These are phyloP conservation scores for Dryadomyces sulphureus DNA, from an alignment of 2,329 filamentous ascomycete species.

Conservation along the genomic window DNA sequence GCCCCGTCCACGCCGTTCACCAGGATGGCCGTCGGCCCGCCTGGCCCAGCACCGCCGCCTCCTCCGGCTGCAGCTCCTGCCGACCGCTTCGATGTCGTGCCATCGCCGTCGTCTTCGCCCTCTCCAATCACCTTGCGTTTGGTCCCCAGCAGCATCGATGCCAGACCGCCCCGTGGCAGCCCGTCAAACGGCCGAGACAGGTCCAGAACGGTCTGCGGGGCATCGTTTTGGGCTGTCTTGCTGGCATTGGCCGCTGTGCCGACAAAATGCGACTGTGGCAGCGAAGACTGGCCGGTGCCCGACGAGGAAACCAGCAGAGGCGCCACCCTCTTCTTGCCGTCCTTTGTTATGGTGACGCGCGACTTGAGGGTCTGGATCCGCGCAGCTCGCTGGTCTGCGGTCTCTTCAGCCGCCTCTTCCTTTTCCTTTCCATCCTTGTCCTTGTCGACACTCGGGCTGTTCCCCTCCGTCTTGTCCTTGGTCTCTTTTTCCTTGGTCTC, in stretches of 20 bases:
- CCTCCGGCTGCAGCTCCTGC: slow-evolving; percentile 17
- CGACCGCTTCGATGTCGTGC: slow-evolving; percentile 28
- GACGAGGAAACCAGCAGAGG: slow-evolving; percentile 85
- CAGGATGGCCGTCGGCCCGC: slow-evolving; percentile 43
- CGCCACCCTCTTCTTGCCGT: slow-evolving; percentile 90
- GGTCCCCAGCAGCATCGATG: slow-evolving; percentile 77
- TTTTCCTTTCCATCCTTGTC: background rate
- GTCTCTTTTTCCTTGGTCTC: slow-evolving; percentile 15
- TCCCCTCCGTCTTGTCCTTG: slow-evolving; percentile 11
- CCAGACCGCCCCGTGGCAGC: slow-evolving; percentile 75
- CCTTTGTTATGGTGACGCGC: slow-evolving; percentile 85
- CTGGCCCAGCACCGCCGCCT: slow-evolving; percentile 24
- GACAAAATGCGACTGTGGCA: slow-evolving; percentile 79
- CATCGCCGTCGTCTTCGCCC: slow-evolving; percentile 54
- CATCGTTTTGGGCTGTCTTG: slow-evolving; percentile 47
- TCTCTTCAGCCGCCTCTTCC: slow-evolving; percentile 23
- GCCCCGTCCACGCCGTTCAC: slow-evolving; percentile 64
- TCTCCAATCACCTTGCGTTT: slow-evolving; percentile 74
- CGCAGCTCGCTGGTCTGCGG: slow-evolving; percentile 36
- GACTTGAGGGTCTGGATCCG: slow-evolving; percentile 59
- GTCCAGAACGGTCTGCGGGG: slow-evolving; percentile 72
- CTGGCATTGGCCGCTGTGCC: slow-evolving; percentile 44
- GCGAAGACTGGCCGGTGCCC: slow-evolving; percentile 69
- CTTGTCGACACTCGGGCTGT: slow-evolving; percentile 14
- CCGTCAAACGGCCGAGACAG: slow-evolving; percentile 90